phyloP scores from a whole-genome alignment of 2,329 filamentous ascomycete genomes.

The Shiraia bambusicola region DNA sequence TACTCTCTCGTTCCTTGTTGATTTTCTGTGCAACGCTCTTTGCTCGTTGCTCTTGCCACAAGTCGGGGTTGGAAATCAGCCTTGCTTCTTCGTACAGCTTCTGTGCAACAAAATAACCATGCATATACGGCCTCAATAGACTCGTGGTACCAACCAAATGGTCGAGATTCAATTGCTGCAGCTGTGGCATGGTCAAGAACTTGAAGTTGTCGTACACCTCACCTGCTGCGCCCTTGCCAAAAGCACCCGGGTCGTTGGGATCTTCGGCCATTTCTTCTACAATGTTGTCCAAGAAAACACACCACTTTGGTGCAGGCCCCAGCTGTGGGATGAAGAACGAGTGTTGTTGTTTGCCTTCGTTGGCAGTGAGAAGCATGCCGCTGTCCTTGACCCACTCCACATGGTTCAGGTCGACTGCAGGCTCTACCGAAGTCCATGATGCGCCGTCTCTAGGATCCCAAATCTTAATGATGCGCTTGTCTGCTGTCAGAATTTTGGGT shows the following conservation, averaged over 20 bases:
- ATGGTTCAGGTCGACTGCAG: constrained; percentile 89
- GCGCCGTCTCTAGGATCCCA: constrained; percentile 83
- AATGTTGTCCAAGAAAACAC: constrained; percentile 92
- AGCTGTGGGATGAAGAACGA: constrained; percentile 93
- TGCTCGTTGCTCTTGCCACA: constrained; percentile 87
- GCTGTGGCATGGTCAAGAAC: constrained; percentile 86
- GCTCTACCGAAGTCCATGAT: constrained; percentile 95
- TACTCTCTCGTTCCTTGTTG: constrained; percentile 91
- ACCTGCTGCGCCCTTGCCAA: constrained; percentile 58
- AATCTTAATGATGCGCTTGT: constrained; percentile 95
- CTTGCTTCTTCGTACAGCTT: constrained; percentile 93
- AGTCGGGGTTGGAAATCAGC: constrained; percentile 88
- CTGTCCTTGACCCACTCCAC: constrained; percentile 90
- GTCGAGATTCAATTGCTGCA: constrained; percentile 80
- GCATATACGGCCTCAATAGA: constrained; percentile 93
- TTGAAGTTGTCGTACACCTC: constrained; percentile 99
- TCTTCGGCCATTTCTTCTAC: constrained; percentile 98
- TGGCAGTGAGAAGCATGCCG: constrained; percentile 94
- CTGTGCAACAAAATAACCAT: constrained; percentile 96
- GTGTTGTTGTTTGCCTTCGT: constrained; percentile 93
- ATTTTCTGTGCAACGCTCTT: constrained; percentile 94
- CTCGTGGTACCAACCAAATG: constrained; percentile 90
- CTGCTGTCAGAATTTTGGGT: constrained; percentile 81
- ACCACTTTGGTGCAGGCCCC: constrained; percentile 92
- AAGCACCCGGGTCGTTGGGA: constrained; percentile 62